These are phyloP conservation scores for Beauveria rudraprayagi DNA, from an alignment of 2,329 filamentous ascomycete genomes.

Conservation along the genomic window DNA sequence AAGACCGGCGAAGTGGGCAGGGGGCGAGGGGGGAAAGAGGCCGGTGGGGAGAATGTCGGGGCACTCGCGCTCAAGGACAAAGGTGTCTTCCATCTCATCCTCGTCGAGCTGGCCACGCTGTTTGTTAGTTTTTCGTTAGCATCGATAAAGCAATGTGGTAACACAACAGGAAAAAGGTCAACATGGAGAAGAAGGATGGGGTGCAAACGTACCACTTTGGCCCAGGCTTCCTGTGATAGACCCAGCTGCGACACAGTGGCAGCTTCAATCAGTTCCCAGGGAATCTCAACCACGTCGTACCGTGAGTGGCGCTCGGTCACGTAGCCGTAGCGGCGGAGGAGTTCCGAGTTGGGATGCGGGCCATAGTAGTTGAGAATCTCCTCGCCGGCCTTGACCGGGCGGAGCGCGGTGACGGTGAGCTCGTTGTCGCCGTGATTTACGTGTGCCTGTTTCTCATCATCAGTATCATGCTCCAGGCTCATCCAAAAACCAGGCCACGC, in stretches of 20 bases:
- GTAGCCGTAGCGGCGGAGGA: conserved; percentile 80
- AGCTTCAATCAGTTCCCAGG: conserved; percentile 49
- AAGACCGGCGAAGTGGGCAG: conserved; percentile 13
- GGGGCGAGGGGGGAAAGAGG: conserved; percentile 38
- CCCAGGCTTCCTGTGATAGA: conserved; percentile 29
- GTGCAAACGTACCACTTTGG: conserved; percentile 34
- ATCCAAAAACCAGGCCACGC: conserved; percentile 16
- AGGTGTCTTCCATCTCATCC: conserved; percentile 65
- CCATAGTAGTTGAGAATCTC: conserved; percentile 90
- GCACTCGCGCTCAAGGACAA: conserved; percentile 55
- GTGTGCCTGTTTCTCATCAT: conserved; percentile 32
- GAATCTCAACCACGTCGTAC: conserved; percentile 77
- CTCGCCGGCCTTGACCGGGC: conserved; percentile 59
- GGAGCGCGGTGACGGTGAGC: conserved; percentile 65
- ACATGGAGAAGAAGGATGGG: background rate
- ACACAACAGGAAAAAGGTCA: no score
- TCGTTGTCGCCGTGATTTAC: conserved; percentile 45
- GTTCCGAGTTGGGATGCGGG: conserved; percentile 70
- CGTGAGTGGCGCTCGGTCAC: conserved; percentile 68
- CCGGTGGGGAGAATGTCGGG: conserved; percentile 45
- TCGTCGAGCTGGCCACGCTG: conserved; percentile 45
- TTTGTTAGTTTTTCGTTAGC: no score
- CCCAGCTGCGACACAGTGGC: conserved; percentile 33
- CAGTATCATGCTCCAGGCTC: no score
- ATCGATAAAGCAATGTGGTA: no score